Evolutionary conservation across 257 asterid genomes (phyloP).

Genomic region (Solanum lycopersicoides): DNA sequence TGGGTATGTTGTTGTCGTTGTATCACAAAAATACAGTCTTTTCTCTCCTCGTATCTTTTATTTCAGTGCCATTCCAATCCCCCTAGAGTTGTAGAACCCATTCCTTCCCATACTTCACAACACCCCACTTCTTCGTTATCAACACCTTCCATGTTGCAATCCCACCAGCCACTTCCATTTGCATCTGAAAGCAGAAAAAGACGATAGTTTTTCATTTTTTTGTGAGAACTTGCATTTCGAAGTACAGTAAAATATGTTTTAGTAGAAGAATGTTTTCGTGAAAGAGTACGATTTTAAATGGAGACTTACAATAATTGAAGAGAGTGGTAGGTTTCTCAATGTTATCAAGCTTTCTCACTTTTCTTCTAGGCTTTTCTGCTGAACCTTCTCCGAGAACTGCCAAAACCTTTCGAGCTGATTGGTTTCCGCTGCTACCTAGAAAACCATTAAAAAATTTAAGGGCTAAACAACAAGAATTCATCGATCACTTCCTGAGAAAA

Average conservation of each 20-base stretch:
- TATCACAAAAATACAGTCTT: not conserved
- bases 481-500: not conserved
- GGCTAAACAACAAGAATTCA: not conserved
- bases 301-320: conserved; percentile 56
- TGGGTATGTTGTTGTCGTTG: not conserved
- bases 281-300: not conserved
- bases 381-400: conserved; percentile 70
- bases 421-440: conserved; percentile 20
- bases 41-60: not conserved
- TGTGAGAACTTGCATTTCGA: not conserved
- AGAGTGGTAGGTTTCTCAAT: conserved; percentile 24
- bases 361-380: conserved; percentile 20
- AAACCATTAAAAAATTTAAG: not conserved
- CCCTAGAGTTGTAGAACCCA: conserved; percentile 67
- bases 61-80: conserved; percentile 54
- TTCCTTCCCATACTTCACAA: conserved; percentile 71
- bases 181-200: conserved; percentile 36
- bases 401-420: conserved; percentile 30
- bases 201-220: not conserved
- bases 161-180: conserved; percentile 93
- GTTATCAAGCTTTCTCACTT: conserved; percentile 10
- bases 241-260: not conserved
- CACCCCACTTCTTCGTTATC: conserved; percentile 83
- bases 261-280: not conserved
- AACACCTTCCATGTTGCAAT: conserved; percentile 71